Evolutionary conservation across 2,329 filamentous ascomycete species (phyloP).

Genomic region (Fusarium longipes): DNA sequence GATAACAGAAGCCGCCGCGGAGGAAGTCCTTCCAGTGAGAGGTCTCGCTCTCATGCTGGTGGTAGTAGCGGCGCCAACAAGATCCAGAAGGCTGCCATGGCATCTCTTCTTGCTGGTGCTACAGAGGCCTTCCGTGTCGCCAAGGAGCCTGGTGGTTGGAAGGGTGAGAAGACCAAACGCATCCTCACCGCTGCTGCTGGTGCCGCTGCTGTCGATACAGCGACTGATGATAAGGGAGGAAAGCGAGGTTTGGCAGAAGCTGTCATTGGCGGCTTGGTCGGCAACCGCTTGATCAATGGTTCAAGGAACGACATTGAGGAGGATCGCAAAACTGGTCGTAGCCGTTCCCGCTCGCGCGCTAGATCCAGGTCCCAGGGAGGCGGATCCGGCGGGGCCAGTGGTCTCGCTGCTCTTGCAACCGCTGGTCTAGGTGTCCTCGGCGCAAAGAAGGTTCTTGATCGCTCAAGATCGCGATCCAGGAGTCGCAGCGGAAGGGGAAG

Average conservation of each 20-base stretch:
- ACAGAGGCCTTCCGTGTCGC: conserved; percentile 92
- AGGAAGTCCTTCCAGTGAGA: conserved; percentile 58
- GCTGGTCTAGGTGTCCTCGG: conserved; percentile 70
- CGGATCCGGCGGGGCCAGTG: conserved; percentile 55
- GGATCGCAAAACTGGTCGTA: conserved; percentile 69
- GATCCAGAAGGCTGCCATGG: conserved; percentile 88
- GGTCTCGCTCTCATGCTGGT: conserved; percentile 64
- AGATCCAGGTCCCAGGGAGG: conserved; percentile 64
- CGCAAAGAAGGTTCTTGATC: conserved; percentile 69
- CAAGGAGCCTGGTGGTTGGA: conserved; percentile 90
- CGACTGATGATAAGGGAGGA: conserved; percentile 77
- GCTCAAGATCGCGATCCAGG: conserved; percentile 66
- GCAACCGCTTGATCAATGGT: conserved; percentile 87
- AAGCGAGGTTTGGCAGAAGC: conserved; percentile 88
- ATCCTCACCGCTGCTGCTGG: conserved; percentile 87
- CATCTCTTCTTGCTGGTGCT: conserved; percentile 88
- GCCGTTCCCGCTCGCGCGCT: conserved; percentile 75
- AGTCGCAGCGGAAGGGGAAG: conserved; percentile 66
- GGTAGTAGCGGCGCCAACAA: conserved; percentile 62
- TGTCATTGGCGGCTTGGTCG: conserved; percentile 87
- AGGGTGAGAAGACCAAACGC: conserved; percentile 90
- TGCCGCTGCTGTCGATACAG: conserved; percentile 86
- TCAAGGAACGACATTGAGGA: conserved; percentile 73
- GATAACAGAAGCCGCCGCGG: conserved; percentile 63
- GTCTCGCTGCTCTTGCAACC: conserved; percentile 72